phyloP scores from a whole-genome alignment of 306 rosid species.

The Corylus avellana region DNA sequence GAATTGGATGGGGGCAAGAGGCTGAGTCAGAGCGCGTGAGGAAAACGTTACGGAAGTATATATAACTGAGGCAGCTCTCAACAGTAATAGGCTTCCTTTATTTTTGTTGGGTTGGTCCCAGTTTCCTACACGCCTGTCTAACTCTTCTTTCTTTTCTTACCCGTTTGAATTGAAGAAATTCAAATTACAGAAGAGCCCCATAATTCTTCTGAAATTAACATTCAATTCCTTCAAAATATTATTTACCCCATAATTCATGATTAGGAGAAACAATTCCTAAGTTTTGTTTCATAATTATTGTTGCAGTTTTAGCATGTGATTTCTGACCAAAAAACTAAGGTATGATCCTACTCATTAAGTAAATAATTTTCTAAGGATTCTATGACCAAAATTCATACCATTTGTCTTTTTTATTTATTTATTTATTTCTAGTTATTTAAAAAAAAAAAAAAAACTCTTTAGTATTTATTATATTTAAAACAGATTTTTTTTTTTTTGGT shows the following conservation, averaged over 20 bases:
- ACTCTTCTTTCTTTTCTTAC: conserved; percentile 19
- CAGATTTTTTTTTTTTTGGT: too few species aligned
- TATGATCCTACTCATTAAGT: too few species aligned
- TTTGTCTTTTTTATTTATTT: too few species aligned
- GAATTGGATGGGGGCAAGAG: conserved; percentile 13
- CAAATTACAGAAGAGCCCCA: not conserved
- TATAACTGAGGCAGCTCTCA: not conserved
- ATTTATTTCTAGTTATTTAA: too few species aligned
- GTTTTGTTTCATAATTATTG: too few species aligned
- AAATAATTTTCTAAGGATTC: too few species aligned
- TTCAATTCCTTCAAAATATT: not conserved
- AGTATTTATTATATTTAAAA: too few species aligned
- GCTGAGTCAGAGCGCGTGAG: not conserved
- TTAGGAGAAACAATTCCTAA: too few species aligned
- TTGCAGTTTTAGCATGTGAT: too few species aligned
- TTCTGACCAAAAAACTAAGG: too few species aligned
- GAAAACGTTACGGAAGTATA: not conserved
- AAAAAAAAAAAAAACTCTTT: too few species aligned
- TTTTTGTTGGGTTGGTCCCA: conserved; percentile 29
- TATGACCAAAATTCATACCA: too few species aligned
- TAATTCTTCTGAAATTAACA: not conserved
- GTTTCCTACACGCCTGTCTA: conserved; percentile 37
- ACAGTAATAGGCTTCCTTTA: not conserved
- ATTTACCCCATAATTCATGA: not conserved
- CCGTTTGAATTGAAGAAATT: not conserved